Percentiles rank a stretch among this genome's conserved stretches.
Evolutionary conservation across 768 basidiomycete genomes (phyloP).

Genomic region (Leccinum rimulosum): DNA sequence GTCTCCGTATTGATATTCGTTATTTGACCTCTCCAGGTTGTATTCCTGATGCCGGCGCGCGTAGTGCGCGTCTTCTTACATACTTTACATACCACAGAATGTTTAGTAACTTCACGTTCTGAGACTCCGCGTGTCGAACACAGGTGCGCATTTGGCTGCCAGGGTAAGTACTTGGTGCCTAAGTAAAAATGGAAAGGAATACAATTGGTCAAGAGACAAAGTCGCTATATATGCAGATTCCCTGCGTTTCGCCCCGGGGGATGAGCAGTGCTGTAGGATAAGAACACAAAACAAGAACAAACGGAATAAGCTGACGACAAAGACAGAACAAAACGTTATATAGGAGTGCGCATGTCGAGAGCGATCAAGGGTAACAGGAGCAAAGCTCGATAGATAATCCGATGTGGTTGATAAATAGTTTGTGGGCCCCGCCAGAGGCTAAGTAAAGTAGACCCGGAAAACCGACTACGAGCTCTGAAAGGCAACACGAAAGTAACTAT

Average conservation of each 20-base stretch:
- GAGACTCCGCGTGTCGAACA: neutral
- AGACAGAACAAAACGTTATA: conserved; percentile 35
- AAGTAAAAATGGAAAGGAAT: conserved; percentile 6
- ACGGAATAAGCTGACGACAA: conserved; percentile 24
- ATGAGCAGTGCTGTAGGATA: conserved; percentile 2
- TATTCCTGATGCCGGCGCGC: conserved; percentile 3
- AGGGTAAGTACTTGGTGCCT: neutral
- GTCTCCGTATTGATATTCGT: neutral
- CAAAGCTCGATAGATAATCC: conserved; percentile 35
- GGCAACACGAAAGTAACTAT: conserved; percentile 11
- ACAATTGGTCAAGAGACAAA: conserved; percentile 14
- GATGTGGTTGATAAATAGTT: conserved; percentile 23
- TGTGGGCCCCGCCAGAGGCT: conserved; percentile 23
- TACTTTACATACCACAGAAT: conserved; percentile 15
- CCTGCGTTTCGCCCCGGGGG: conserved; percentile 5
- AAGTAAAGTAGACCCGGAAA: conserved; percentile 18
- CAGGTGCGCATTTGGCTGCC: neutral
- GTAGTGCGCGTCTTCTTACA: neutral
- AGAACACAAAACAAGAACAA: conserved; percentile 34
- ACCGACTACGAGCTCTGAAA: conserved; percentile 16
- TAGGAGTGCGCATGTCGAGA: conserved; percentile 36
- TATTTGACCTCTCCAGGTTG: conserved; percentile 12
- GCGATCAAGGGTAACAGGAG: conserved; percentile 36
- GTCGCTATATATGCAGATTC: conserved; percentile 7
- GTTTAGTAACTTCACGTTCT: neutral